Evolutionary conservation across 805 yeast genomes (phyloP), one percentile per base, ranked within the genome.

Genomic region (Lipomyces sp.): DNA sequence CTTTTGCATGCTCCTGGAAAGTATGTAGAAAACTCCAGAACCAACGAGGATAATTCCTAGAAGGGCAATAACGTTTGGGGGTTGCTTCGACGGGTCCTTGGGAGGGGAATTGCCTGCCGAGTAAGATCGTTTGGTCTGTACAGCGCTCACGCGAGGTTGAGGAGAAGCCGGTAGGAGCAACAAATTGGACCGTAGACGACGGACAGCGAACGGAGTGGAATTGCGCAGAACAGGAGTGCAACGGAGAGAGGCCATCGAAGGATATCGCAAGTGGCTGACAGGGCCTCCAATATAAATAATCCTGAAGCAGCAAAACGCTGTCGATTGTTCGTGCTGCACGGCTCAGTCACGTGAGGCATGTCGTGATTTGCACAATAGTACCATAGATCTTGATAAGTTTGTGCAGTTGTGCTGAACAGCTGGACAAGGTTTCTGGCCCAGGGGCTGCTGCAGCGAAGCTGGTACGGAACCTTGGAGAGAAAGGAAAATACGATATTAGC

Each of bases 1-100:
- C 50, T 57, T 53, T 58, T 58, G 51, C 67, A 66, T 64, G 50
- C 64, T 56, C 60, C 56, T 57, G 8, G 70, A 30, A 30, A 66
- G 48, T 4, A 37, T 8, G 34, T 60, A 66, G 45, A 66, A 66
- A 8, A 53, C 29, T 15, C 33, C 51, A 7, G 67, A 56, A 11
- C 61, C 66, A 10, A 34, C 54, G 45, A 61, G 39, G 34, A 48
- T 37, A 34, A 66, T 59, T 5, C 34, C 54, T 13, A 54, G 24
- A 24, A 66, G 54, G 45, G 50, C 59, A 30, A 32, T 7, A n/a
- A 60, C 8, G 29, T 45, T 59, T 15, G 70, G 70, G 1, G 67
- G 67, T 45, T 64, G 63, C 13, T 63, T 51, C 39, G 70, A 64
- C 29, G 63, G 67, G 37, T 60, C 60, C 32, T 57, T 56, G 30